phyloP scores from a whole-genome alignment of 2,329 filamentous ascomycete species.

The Fulvia fulva region DNA sequence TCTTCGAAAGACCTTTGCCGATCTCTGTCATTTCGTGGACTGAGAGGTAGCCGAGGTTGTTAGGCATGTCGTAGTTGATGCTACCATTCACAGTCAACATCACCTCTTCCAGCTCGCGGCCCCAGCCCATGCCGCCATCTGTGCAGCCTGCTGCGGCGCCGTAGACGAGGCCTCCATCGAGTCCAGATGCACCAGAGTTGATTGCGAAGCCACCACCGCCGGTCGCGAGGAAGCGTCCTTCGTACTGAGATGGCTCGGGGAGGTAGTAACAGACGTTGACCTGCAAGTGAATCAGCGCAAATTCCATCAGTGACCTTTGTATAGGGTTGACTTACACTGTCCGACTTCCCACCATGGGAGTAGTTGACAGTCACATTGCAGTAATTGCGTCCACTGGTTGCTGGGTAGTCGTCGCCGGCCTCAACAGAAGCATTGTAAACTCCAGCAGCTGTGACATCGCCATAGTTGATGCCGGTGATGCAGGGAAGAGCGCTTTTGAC shows the following conservation, averaged over 20 bases:
- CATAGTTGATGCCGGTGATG: slow-evolving; percentile 9
- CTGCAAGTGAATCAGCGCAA: not conserved
- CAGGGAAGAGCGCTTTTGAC: slow-evolving; percentile 6
- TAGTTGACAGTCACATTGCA: slow-evolving; percentile 14
- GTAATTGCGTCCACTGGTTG: slow-evolving; percentile 12
- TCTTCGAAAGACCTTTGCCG: slow-evolving; percentile 42
- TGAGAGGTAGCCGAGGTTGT: slow-evolving; percentile 51
- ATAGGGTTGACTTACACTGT: not conserved
- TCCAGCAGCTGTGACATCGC: slow-evolving; percentile 8
- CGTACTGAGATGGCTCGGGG: slow-evolving; percentile 41
- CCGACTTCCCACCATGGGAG: slow-evolving; percentile 8
- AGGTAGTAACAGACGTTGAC: slow-evolving; percentile 42
- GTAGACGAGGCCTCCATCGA: slow-evolving; percentile 38
- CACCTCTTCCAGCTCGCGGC: slow-evolving; percentile 5
- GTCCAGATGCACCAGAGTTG: slow-evolving; percentile 29
- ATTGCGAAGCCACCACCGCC: slow-evolving; percentile 44
- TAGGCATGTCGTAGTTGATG: slow-evolving; percentile 48
- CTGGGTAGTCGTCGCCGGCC: slow-evolving; percentile 14
- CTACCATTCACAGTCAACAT: slow-evolving; percentile 41
- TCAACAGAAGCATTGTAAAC: slow-evolving; percentile 13
- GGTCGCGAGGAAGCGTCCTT: slow-evolving; percentile 46
- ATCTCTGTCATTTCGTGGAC: slow-evolving; percentile 50
- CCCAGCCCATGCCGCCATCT: slow-evolving; percentile 51
- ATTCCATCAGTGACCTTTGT: no score
- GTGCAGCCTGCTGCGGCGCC: slow-evolving; percentile 49